Evolutionary conservation across 2,329 filamentous ascomycete genomes (phyloP), one percentile per base, ranked within the genome.

Genomic region (Paracoccidioides lutzii): DNA sequence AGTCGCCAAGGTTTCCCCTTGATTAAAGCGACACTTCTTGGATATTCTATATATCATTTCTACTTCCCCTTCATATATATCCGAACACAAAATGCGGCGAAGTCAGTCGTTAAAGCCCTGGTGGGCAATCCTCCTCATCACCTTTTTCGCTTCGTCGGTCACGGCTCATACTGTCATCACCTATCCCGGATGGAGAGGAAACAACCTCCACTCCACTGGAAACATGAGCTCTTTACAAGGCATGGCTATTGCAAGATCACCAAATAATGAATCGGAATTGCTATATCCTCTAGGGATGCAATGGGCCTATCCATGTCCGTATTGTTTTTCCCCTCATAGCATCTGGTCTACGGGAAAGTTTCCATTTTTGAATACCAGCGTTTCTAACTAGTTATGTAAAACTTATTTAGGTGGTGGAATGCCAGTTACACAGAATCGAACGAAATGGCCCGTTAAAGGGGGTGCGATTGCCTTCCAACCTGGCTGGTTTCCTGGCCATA

Each of bases 401-500:
- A 44, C 51, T 51, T 51, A 52, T 10, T 9, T 64, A 96, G 91
- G 91, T 69, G 93, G 93, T 57, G 93, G 93, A 59, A 83, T 91
- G 75, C 76, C 77, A 49, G 80, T 81, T 41, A 87, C 88, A 0
- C 78, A 73, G 46, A 97, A 98, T 74, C 83, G 91, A 59, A 95
- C 93, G 12, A 88, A 85, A 74, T 97, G 93, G 93, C 90, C 93
- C 14, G 79, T 89, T 52, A 81, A 75, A 35, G 93, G 93, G 62
- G 93, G 93, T 59, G 89, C 90, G n/a, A 66, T 98, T 58, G 81
- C 89, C 52, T 79, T 96, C 65, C 91, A 97, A 67, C 93, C 93
- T 0, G 93, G 91, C 65, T 97, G 93, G 93, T 96, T 96, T 76
- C 83, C 84, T 57, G 93, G 93, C 60, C 93, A 97, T 70, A 71